Evolutionary conservation across 306 rosid species (phyloP), one percentile per base, ranked within the genome.

Genomic region (Rosa chinensis): DNA sequence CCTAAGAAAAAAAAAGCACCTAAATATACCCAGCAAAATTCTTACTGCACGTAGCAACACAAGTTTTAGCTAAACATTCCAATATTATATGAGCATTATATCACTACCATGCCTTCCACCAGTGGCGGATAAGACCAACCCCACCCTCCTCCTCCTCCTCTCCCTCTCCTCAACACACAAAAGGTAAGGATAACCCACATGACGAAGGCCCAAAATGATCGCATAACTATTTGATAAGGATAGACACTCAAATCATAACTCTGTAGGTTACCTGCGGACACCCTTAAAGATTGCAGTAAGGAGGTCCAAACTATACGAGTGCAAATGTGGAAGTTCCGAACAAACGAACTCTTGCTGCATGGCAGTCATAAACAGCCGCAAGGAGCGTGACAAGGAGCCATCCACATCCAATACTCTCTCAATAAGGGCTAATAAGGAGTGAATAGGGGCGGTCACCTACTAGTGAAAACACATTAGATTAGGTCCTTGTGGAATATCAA

Each of bases 281-380:
- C 89, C 90, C 86, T 86, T 89, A 69, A 91, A 76, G 47, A 93
- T 78, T 49, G 92, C 92, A 77, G 66, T 62, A 56, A 96, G 97
- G 75, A 96, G 88, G 47, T 96, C 97, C 86, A 96, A 62, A 85
- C 90, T 69, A 79, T 77, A 64, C 35, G 74, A 85, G 85, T 96
- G 99, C 88, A 93, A 83, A 39, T 70, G 85, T 40, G 99, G 98
- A 83, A 96, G 99, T 84, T 89, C 92, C 23, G 91, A 91, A 84
- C 96, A 91, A 66, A 96, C 81, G 52, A 83, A 83, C 78, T 93
- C 97, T 88, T 96, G 98, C 80, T 91, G 94, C 83, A 74, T 84
- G 72, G 88, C 77, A 58, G 97, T 90, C 90, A 88, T 78, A 83
- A 96, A 92, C 74, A 91, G 89, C 81, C 80, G 62, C 75, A 88